These are phyloP conservation scores for Trametes versicolor DNA, from an alignment of 1,284 basidiomycete genomes.

Conservation along the genomic window DNA sequence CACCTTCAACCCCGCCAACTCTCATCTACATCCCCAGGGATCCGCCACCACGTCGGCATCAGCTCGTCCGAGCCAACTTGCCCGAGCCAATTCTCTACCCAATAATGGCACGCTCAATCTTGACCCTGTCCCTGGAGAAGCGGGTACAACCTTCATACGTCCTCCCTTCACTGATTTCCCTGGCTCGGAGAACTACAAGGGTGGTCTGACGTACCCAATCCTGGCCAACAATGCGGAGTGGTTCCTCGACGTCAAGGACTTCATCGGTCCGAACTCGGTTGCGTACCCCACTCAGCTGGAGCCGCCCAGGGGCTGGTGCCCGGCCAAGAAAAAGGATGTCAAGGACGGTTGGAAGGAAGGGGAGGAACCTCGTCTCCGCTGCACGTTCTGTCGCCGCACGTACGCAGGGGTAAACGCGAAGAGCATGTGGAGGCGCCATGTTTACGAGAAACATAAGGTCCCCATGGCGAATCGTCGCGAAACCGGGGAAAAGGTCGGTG, in stretches of 20 bases:
- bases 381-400: slow-evolving; percentile 81
- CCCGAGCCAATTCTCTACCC: slow-evolving; percentile 41
- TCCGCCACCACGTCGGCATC: slow-evolving; percentile 53
- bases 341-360: slow-evolving; percentile 80
- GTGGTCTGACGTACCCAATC: slow-evolving; percentile 73
- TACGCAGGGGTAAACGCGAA: slow-evolving; percentile 87
- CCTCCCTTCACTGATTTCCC: slow-evolving; percentile 77
- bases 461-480: slow-evolving; percentile 86
- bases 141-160: slow-evolving; percentile 70
- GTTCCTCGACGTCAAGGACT: slow-evolving; percentile 78
- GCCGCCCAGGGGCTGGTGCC: slow-evolving; percentile 84
- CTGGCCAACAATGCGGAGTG: slow-evolving; percentile 78
- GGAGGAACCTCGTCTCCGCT: slow-evolving; percentile 77
- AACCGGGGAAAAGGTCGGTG: slow-evolving; percentile 62
- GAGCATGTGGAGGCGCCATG: slow-evolving; percentile 88
- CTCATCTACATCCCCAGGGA: slow-evolving; percentile 66
- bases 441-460: slow-evolving; percentile 87
- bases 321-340: slow-evolving; percentile 80
- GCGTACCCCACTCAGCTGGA: slow-evolving; percentile 78
- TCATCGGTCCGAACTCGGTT: slow-evolving; percentile 62
- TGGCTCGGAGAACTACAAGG: slow-evolving; percentile 63
- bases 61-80: slow-evolving; percentile 37
- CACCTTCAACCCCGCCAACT: slow-evolving; percentile 51
- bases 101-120: slow-evolving; percentile 59
- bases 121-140: slow-evolving; percentile 72